Evolutionary conservation across 352 stramenopile species (phyloP).

Genomic region (Hyaloperonospora arabidopsidis): DNA sequence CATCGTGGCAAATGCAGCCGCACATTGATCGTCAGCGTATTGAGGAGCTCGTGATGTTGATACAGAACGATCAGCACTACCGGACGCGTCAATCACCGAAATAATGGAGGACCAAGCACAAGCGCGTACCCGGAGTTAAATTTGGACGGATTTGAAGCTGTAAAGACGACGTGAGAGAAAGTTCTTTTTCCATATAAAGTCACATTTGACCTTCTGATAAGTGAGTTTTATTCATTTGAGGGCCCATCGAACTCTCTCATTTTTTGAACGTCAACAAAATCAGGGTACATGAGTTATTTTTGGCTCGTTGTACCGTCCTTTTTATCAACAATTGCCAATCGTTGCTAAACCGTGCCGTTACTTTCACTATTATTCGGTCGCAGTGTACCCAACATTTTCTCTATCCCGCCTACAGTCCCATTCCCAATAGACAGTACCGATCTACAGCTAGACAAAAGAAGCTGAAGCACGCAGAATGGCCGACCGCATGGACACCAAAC

Average conservation of each 20-base stretch:
- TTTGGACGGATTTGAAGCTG: too few relatives aligned
- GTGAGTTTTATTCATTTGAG: too few relatives aligned
- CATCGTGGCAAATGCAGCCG: constrained; percentile 83
- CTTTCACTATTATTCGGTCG: too few relatives aligned
- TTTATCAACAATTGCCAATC: too few relatives aligned
- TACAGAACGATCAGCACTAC: constrained; percentile 62
- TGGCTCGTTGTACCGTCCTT: neutral
- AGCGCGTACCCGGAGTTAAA: neutral
- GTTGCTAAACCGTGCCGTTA: too few relatives aligned
- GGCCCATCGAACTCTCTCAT: too few relatives aligned
- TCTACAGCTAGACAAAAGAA: constrained; percentile 9
- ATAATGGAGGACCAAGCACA: constrained; percentile 1
- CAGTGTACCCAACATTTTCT: constrained; percentile 3
- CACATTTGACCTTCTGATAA: too few relatives aligned
- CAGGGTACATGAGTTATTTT: too few relatives aligned
- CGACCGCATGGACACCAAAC: constrained; percentile 32
- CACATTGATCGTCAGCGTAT: constrained; percentile 55
- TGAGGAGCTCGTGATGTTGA: constrained; percentile 52
- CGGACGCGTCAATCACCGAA: constrained; percentile 8
- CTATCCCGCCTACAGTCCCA: constrained; percentile 1
- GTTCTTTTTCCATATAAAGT: too few relatives aligned
- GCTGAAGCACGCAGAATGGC: constrained; percentile 16
- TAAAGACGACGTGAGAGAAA: too few relatives aligned
- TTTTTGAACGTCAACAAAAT: too few relatives aligned
- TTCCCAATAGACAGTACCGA: constrained; percentile 13